phyloP scores from a whole-genome alignment of 345 rosid genomes.

The Eutrema yunnanense region DNA sequence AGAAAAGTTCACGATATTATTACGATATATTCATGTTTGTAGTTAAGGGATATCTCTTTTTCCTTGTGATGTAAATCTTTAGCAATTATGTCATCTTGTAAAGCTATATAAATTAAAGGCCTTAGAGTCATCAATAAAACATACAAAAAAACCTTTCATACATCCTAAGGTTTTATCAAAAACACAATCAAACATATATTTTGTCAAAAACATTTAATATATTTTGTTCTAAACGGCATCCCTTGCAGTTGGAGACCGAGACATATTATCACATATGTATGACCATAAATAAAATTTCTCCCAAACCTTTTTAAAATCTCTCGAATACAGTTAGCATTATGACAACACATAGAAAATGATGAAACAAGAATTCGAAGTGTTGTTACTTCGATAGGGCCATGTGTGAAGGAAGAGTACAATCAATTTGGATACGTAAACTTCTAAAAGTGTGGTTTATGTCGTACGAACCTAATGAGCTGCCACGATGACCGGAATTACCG shows the following conservation, averaged over 20 bases:
- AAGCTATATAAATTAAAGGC: too few relatives aligned
- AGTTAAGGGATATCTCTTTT: too few relatives aligned
- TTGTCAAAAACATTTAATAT: too few relatives aligned
- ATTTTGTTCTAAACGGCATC: background rate
- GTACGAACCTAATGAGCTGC: constrained; percentile 15
- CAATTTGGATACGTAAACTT: constrained; percentile 26
- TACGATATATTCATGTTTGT: too few relatives aligned
- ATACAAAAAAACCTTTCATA: too few relatives aligned
- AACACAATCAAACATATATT: too few relatives aligned
- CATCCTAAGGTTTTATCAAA: too few relatives aligned
- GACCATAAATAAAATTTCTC: background rate
- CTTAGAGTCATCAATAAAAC: too few relatives aligned
- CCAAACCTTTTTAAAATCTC: background rate
- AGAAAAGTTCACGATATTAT: too few relatives aligned
- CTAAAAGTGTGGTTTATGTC: constrained; percentile 6
- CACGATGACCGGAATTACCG: constrained; percentile 7
- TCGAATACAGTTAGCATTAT: background rate
- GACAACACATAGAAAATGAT: constrained; percentile 5
- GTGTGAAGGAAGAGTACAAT: constrained; percentile 9
- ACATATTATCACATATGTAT: background rate
- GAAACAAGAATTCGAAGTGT: background rate
- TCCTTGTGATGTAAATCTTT: too few relatives aligned
- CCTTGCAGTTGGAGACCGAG: background rate
- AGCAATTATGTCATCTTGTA: too few relatives aligned
- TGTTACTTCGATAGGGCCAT: constrained; percentile 21